These are phyloP conservation scores for Herpetomonas samuelpessoai DNA, from an alignment of 208 protist species.

Conservation along the genomic window DNA sequence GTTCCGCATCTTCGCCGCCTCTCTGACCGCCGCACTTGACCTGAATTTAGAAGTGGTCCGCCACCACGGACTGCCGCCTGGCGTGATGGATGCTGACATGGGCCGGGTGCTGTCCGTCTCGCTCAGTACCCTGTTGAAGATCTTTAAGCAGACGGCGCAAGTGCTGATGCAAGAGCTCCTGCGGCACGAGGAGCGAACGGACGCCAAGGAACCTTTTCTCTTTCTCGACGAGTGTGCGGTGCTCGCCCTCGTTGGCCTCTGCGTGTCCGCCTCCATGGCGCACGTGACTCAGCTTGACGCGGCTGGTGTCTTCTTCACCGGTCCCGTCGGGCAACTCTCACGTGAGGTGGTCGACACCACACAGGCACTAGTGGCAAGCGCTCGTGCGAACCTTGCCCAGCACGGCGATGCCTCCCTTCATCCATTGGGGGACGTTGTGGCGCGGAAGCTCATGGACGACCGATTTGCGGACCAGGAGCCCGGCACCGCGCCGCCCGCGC, in stretches of 20 bases:
- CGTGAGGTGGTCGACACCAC: constrained; percentile 2
- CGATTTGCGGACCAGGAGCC: too few relatives aligned
- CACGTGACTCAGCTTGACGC: constrained; percentile 8
- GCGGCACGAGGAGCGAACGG: not conserved
- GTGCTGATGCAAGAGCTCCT: too few relatives aligned
- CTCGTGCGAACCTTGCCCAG: not conserved
- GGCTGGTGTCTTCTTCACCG: constrained; percentile 10
- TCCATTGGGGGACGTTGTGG: too few relatives aligned
- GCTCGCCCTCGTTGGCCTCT: constrained; percentile 9
- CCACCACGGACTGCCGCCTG: constrained; percentile 30
- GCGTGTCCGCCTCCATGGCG: not conserved
- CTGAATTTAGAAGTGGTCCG: constrained; percentile 28
- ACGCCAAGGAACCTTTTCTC: not conserved
- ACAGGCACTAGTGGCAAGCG: constrained; percentile 1
- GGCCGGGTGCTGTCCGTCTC: constrained; percentile 24
- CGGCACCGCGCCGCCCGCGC: too few relatives aligned
- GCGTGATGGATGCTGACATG: constrained; percentile 38
- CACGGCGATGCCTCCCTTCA: not conserved
- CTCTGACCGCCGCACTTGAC: constrained; percentile 3
- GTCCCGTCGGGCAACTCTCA: not conserved
- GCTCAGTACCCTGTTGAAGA: constrained; percentile 20
- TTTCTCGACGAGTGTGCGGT: constrained; percentile 5
- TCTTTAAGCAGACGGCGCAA: constrained; percentile 18
- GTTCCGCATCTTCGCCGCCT: constrained; percentile 6
- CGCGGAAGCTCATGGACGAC: too few relatives aligned